Evolutionary conservation across 2,329 filamentous ascomycete species (phyloP), one percentile per base, ranked within the genome.

Genomic region (Fusarium sp.): DNA sequence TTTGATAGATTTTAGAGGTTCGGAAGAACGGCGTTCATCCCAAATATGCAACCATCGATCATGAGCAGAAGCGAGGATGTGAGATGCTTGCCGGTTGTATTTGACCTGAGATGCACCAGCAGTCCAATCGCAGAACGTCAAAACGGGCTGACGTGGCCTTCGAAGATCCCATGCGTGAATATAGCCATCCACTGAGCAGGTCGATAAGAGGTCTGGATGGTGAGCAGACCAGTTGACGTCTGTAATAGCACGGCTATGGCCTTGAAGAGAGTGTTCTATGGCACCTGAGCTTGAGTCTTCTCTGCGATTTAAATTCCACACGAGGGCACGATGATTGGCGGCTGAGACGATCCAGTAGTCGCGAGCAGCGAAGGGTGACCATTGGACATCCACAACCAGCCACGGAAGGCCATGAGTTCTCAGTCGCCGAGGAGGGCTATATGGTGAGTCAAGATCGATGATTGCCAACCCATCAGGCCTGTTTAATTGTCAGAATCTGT

Each of bases 171-270:
- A 98, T 77, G 91, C 94, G 80, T 97, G 94, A 13, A 98, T 93
- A 77, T 94, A 97, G 55, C 94, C 96, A 81, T 98, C 95, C 35
- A 98, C 93, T 7, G 94, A 93, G 80, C 94, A 98, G 1, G 95
- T 97, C 14, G 94, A 93, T 20, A 98, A 88, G 46, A 95, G 86
- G 78, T 98, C 95, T 0, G 94, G 94, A 78, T 98, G 93, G 75
- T 97, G 94, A 9, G 95, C 94, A 0, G 94, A 97, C 81, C 97
- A 98, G 80, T 98, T 98, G 81, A 98, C 94, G 79, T 98, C 95
- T 12, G 95, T 98, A 75, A 98, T 98, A 70, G 95, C 94, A 73
- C 95, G 89, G 49, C 90, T 93, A 80, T 85, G 95, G 4, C 92
- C 94, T 77, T 97, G 93, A 18, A 98, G 86, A 17, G 94, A 95